phyloP scores from a whole-genome alignment of 2,329 filamentous ascomycete genomes.

The Colletotrichum sp. region DNA sequence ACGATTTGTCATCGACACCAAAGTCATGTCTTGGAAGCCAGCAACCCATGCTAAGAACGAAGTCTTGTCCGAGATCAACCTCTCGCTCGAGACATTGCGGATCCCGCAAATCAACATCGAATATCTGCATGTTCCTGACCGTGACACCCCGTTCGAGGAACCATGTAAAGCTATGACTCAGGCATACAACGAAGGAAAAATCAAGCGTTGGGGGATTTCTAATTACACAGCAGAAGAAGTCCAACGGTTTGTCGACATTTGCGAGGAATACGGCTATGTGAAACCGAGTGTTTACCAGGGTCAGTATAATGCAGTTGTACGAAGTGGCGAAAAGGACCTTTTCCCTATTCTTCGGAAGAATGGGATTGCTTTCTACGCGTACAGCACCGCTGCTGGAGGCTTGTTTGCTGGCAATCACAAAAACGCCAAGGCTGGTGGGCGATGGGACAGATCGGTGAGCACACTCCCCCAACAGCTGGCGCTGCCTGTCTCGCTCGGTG shows the following conservation, averaged over 20 bases:
- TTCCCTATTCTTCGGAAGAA: constrained; percentile 46
- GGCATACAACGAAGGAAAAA: constrained; percentile 44
- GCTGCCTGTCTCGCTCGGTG: background rate
- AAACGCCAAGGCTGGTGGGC: constrained; percentile 18
- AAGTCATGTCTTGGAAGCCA: constrained; percentile 30
- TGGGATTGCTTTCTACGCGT: constrained; percentile 49
- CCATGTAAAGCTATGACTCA: constrained; percentile 45
- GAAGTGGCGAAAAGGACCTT: constrained; percentile 45
- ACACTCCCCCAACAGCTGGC: background rate
- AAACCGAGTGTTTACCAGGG: constrained; percentile 53
- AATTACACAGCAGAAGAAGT: constrained; percentile 52
- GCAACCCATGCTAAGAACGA: constrained; percentile 32
- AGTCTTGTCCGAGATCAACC: constrained; percentile 32
- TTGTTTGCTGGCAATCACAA: constrained; percentile 25
- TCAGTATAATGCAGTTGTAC: constrained; percentile 49
- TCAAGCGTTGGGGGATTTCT: constrained; percentile 50
- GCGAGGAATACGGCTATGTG: constrained; percentile 43
- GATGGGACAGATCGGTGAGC: constrained; percentile 30
- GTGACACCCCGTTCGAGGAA: constrained; percentile 45
- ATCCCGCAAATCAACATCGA: constrained; percentile 34
- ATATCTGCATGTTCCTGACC: constrained; percentile 52
- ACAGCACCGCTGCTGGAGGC: constrained; percentile 38
- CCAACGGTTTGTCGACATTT: constrained; percentile 45
- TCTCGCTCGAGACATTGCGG: constrained; percentile 34
- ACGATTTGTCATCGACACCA: constrained; percentile 39